These are phyloP conservation scores for Neopestalotiopsis sp. DNA, from an alignment of 2,329 filamentous ascomycete species.

Conservation along the genomic window DNA sequence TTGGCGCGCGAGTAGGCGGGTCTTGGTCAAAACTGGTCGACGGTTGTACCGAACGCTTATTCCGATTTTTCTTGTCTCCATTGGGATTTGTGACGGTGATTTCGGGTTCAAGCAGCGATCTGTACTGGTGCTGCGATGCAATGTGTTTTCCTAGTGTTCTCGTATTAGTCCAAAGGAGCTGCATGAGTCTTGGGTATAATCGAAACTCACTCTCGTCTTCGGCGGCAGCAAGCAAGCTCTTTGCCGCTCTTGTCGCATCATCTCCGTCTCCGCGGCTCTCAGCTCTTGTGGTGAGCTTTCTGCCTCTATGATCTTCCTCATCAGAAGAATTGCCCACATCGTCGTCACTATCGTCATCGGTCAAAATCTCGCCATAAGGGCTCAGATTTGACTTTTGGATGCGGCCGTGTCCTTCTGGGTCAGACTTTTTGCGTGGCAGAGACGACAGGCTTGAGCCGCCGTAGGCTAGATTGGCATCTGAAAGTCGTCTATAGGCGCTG, in stretches of 20 bases:
- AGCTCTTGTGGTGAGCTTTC: slow-evolving; percentile 58
- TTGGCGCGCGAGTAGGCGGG: slow-evolving; percentile 55
- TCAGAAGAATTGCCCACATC: slow-evolving; percentile 58
- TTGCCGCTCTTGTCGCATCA: slow-evolving; percentile 39
- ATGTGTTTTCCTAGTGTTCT: slow-evolving; percentile 54
- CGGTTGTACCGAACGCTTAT: slow-evolving; percentile 66
- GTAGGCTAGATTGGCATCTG: slow-evolving; percentile 70
- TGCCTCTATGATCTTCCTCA: slow-evolving; percentile 68
- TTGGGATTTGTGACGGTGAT: slow-evolving; percentile 68
- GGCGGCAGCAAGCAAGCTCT: slow-evolving; percentile 72
- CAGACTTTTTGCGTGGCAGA: slow-evolving; percentile 61
- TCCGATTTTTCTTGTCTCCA: slow-evolving; percentile 64
- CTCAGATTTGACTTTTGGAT: slow-evolving; percentile 71
- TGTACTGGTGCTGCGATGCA: slow-evolving; percentile 60
- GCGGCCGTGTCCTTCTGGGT: slow-evolving; percentile 52
- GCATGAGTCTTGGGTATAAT: not conserved
- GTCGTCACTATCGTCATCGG: slow-evolving; percentile 73
- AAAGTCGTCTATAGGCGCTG: slow-evolving; percentile 72
- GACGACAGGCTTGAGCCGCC: slow-evolving; percentile 67
- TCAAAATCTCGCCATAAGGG: slow-evolving; percentile 68
- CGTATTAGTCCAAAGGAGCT: slow-evolving; percentile 30
- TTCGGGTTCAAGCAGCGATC: slow-evolving; percentile 70
- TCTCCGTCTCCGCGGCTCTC: slow-evolving; percentile 45
- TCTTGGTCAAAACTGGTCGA: slow-evolving; percentile 82
- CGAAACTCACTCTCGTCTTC: slow-evolving; percentile 75